Evolutionary conservation across 495 filamentous ascomycete genomes (phyloP).

Genomic region (Penicillium cinerascens): DNA sequence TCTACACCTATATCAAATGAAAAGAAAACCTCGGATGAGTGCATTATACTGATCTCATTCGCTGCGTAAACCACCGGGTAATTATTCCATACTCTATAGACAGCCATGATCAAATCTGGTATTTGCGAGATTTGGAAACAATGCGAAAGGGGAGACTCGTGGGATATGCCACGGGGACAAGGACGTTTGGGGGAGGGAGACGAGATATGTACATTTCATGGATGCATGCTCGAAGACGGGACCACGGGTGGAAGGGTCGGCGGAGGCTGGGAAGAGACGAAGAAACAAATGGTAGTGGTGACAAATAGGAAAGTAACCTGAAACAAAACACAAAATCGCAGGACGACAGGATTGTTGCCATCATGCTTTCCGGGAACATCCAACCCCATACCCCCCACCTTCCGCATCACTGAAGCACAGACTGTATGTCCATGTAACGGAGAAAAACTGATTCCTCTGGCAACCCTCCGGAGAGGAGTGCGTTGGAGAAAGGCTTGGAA

Average conservation of each 20-base stretch:
- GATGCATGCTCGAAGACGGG: conserved; percentile 26
- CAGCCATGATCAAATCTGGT: conserved; percentile 31
- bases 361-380: conserved; percentile 8
- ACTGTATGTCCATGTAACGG: conserved; percentile 6
- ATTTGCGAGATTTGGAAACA: conserved; percentile 28
- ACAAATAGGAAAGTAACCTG: conserved; percentile 9
- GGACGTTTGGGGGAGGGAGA: conserved; percentile 9
- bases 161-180: conserved; percentile 15
- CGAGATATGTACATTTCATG: conserved; percentile 42
- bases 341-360: conserved; percentile 6
- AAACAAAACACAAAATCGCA: conserved; percentile 11
- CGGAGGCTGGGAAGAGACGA: conserved; percentile 10
- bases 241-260: conserved; percentile 15
- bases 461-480: background rate
- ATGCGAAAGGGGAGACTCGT: conserved; percentile 16
- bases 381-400: background rate
- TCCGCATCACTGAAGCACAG: conserved; percentile 4
- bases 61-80: conserved; percentile 29
- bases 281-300: conserved; percentile 9
- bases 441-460: background rate
- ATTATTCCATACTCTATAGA: conserved; percentile 39
- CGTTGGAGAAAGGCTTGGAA: background rate
- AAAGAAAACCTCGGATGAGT: background rate
- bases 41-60: conserved; percentile 32
- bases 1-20: background rate